Evolutionary conservation across 2,329 filamentous ascomycete genomes (phyloP).

Genomic region (Talaromyces verruculosus): DNA sequence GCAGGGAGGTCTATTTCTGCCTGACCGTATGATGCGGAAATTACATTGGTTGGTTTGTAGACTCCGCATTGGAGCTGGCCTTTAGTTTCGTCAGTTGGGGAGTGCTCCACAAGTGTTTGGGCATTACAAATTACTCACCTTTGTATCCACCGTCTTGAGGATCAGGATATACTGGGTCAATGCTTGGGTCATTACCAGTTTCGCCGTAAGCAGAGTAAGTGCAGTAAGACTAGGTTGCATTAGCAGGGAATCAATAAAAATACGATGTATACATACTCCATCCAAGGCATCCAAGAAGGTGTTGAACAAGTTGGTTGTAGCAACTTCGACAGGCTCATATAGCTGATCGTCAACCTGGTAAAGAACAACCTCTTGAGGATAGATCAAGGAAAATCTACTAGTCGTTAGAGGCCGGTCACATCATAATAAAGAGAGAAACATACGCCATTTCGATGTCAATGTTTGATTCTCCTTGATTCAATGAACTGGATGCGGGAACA

Average conservation of each 20-base stretch:
- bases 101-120: not conserved
- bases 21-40: slow-evolving; percentile 58
- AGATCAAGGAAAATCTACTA: slow-evolving; percentile 49
- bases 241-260: not conserved
- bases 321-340: slow-evolving; percentile 39
- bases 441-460: slow-evolving; percentile 56
- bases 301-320: slow-evolving; percentile 41
- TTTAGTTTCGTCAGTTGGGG: not conserved
- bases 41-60: slow-evolving; percentile 57
- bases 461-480: slow-evolving; percentile 49
- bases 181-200: slow-evolving; percentile 48
- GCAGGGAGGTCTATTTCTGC: slow-evolving; percentile 55
- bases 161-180: slow-evolving; percentile 56
- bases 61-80: slow-evolving; percentile 48
- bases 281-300: slow-evolving; percentile 56
- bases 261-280: slow-evolving; percentile 32
- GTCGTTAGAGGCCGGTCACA: not conserved
- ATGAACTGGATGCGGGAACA: slow-evolving; percentile 35
- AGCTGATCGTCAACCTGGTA: slow-evolving; percentile 53
- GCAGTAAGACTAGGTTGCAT: slow-evolving; percentile 48
- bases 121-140: slow-evolving; percentile 34
- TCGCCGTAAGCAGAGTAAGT: slow-evolving; percentile 52
- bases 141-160: slow-evolving; percentile 52
- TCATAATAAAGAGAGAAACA: not conserved
- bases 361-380: slow-evolving; percentile 53